Conservation (phyloP, 495 filamentous ascomycete species). For the Stereocaulon alpinum region DNA sequence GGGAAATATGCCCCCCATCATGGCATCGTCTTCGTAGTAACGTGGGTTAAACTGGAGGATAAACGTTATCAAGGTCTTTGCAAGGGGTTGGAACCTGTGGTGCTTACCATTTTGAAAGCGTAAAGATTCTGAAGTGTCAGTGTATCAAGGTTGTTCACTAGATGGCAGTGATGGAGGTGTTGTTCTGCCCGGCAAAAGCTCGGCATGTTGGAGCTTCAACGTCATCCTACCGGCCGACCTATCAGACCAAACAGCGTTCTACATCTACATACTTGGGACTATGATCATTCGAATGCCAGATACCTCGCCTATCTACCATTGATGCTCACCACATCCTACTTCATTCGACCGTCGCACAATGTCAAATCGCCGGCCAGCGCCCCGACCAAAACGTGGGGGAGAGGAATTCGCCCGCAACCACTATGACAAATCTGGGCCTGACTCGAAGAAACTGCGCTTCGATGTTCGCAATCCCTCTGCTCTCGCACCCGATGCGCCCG, state of each 20-base stretch:
- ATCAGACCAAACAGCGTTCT: too few relatives aligned
- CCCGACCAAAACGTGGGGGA: constrained; percentile 70
- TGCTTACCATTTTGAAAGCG: not conserved
- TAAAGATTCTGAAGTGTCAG: not conserved
- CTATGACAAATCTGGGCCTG: constrained; percentile 45
- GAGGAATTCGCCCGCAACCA: constrained; percentile 69
- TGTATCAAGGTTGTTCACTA: not conserved
- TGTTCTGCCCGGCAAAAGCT: not conserved
- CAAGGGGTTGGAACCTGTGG: too few relatives aligned
- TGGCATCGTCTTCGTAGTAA: constrained; percentile 49
- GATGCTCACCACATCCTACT: not conserved
- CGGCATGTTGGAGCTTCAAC: too few relatives aligned
- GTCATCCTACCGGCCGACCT: too few relatives aligned
- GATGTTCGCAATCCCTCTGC: constrained; percentile 90
- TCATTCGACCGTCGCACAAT: not conserved
- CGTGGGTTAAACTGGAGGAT: constrained; percentile 38
- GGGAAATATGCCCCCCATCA: constrained; percentile 38
- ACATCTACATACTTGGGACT: too few relatives aligned
- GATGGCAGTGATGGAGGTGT: not conserved
- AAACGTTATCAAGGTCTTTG: not conserved
- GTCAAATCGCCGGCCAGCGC: constrained; percentile 41
- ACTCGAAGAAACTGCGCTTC: constrained; percentile 81
- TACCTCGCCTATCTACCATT: not conserved
- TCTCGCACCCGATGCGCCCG: constrained; percentile 64
- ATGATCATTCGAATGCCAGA: not conserved